A percentile compares a stretch with the other conserved stretches of the same genome.
phyloP scores from a whole-genome alignment of 2,329 filamentous ascomycete genomes.

The Ophiognomonia clavigignenti-juglandacearum region DNA sequence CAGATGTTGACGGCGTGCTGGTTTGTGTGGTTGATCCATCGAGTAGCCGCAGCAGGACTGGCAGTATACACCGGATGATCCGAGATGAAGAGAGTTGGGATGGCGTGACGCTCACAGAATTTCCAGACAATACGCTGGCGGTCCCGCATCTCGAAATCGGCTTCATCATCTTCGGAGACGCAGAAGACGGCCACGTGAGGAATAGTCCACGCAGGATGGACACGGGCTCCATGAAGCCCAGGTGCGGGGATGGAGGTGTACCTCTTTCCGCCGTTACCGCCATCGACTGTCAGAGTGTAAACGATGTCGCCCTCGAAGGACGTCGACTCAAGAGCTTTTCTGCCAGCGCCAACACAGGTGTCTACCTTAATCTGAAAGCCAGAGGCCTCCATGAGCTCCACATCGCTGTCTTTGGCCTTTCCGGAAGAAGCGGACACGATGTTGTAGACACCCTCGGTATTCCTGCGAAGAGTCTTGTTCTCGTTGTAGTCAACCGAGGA shows the following conservation, averaged over 20 bases:
- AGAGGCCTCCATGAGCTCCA: conserved; percentile 47
- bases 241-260: conserved; percentile 31
- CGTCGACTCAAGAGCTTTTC: conserved; percentile 21
- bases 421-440: conserved; percentile 47
- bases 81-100: conserved; percentile 45
- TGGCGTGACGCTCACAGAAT: conserved; percentile 41
- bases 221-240: conserved; percentile 27
- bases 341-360: conserved; percentile 37
- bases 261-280: conserved; percentile 32
- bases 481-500: conserved; percentile 26
- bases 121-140: conserved; percentile 38
- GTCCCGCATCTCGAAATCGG: conserved; percentile 23
- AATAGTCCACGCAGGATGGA: conserved; percentile 40
- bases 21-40: conserved; percentile 33
- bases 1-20: conserved; percentile 42
- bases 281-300: conserved; percentile 36
- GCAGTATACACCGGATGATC: conserved; percentile 35
- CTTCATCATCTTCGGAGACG: conserved; percentile 37
- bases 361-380: conserved; percentile 47
- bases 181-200: conserved; percentile 48
- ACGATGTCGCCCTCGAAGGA: conserved; percentile 24
- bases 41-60: conserved; percentile 23
- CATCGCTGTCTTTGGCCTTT: conserved; percentile 38
- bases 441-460: conserved; percentile 42
- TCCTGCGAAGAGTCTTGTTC: conserved; percentile 24